Percentiles rank a stretch among this genome's conserved stretches.
These are phyloP conservation scores for Hondaea fermentalgiana DNA, from an alignment of 108 stramenopile species.

Conservation along the genomic window DNA sequence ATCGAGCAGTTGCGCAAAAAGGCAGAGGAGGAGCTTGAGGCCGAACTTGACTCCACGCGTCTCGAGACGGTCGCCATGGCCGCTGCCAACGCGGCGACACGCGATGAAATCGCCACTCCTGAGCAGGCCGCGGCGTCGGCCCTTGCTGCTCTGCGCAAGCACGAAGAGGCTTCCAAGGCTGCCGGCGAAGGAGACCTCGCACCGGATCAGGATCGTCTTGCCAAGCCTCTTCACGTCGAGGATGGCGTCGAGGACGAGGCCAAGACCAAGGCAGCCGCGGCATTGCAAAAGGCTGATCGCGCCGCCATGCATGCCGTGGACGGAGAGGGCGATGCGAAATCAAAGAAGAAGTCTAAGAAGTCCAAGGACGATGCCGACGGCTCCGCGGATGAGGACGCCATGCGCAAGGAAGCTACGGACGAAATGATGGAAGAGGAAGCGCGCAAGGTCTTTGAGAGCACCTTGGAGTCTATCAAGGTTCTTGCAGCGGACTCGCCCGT, in stretches of 20 bases:
- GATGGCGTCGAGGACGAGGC: neutral
- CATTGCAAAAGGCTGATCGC: neutral
- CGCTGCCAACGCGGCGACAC: neutral
- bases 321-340: neutral
- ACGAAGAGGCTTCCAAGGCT: neutral
- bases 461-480: neutral
- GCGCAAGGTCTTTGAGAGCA: neutral
- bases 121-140: neutral
- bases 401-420: neutral
- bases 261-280: neutral
- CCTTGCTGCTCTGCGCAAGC: neutral
- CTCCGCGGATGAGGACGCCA: neutral
- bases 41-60: neutral
- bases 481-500: neutral
- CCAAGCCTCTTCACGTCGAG: neutral
- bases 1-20: neutral
- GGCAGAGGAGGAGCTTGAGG: conserved; percentile 18
- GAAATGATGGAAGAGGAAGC: neutral
- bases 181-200: neutral
- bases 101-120: neutral
- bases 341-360: neutral
- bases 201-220: neutral
- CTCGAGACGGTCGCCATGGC: neutral
- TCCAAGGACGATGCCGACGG: no score
- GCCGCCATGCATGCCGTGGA: neutral